phyloP scores from a whole-genome alignment of 169 alveolate species.

The Cryptosporidium ubiquitum region DNA sequence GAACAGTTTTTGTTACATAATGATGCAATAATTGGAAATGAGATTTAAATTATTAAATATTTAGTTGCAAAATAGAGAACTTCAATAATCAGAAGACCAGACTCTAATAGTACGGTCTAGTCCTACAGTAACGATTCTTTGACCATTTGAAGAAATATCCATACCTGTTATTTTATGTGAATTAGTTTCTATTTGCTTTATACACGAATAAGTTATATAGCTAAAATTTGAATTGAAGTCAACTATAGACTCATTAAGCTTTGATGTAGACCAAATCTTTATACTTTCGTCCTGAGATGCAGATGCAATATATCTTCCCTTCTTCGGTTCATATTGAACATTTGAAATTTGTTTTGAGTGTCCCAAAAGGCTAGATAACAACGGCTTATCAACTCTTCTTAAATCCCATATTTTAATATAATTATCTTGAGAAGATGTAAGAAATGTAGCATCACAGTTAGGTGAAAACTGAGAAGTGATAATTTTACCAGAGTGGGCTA shows the following conservation, averaged over 20 bases:
- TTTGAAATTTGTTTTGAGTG: slow-evolving; percentile 57
- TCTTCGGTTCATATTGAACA: slow-evolving; percentile 52
- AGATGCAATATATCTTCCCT: slow-evolving; percentile 50
- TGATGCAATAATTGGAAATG: not conserved
- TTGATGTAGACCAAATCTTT: slow-evolving; percentile 43
- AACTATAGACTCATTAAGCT: not conserved
- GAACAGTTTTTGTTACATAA: not conserved
- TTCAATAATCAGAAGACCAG: slow-evolving; percentile 21
- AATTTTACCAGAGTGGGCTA: slow-evolving; percentile 84
- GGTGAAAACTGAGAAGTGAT: slow-evolving; percentile 81
- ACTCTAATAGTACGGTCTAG: slow-evolving; percentile 47
- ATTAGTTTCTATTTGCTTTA: not conserved
- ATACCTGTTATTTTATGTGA: slow-evolving; percentile 59
- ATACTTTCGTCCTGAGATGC: slow-evolving; percentile 37
- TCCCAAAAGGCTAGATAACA: slow-evolving; percentile 10
- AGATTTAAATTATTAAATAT: not conserved
- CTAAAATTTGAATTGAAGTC: not conserved
- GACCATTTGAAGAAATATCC: slow-evolving; percentile 44
- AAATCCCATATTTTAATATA: slow-evolving; percentile 89
- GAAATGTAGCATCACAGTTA: slow-evolving; percentile 75
- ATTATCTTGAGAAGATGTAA: slow-evolving; percentile 89
- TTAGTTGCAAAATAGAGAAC: not conserved
- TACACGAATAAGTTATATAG: slow-evolving; percentile 3
- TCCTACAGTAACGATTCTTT: slow-evolving; percentile 33
- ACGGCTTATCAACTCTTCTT: slow-evolving; percentile 78